phyloP scores from a whole-genome alignment of 2,329 filamentous ascomycete genomes.

The Aspergillus quadricinctus region DNA sequence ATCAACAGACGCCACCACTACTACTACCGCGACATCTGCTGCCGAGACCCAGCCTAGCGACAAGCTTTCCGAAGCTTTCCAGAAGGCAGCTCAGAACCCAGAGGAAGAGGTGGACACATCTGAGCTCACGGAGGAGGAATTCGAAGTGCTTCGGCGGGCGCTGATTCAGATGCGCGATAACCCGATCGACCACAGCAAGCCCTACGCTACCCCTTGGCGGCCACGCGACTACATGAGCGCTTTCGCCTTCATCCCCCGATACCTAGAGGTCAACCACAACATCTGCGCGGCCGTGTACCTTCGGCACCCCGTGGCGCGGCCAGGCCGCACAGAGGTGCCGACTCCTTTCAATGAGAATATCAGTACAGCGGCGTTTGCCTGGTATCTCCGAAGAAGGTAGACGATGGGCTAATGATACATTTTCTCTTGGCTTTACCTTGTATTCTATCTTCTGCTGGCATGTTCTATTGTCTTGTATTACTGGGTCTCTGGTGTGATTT shows the following conservation, averaged over 20 bases:
- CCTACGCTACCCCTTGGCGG: conserved; percentile 87
- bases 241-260: conserved; percentile 91
- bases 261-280: conserved; percentile 96
- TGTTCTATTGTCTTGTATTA: conserved; percentile 32
- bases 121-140: conserved; percentile 46
- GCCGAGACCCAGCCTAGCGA: conserved; percentile 17
- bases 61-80: conserved; percentile 32
- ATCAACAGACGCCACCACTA: conserved; percentile 7
- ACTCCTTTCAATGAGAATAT: conserved; percentile 69
- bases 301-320: conserved; percentile 84
- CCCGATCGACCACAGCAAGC: conserved; percentile 69
- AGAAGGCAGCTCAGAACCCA: conserved; percentile 27
- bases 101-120: conserved; percentile 35
- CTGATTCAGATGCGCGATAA: conserved; percentile 67
- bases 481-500: conserved; percentile 27
- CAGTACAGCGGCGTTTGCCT: conserved; percentile 83
- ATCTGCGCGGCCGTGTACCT: conserved; percentile 94
- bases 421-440: conserved; percentile 9
- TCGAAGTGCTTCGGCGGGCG: conserved; percentile 49
- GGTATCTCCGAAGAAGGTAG: conserved; percentile 83
- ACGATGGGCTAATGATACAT: conserved; percentile 11
- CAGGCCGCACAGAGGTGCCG: conserved; percentile 75
- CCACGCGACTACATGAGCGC: conserved; percentile 82
- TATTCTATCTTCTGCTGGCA: conserved; percentile 19
- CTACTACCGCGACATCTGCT: conserved; percentile 12